Evolutionary conservation across 768 basidiomycete species (phyloP).

Genomic region (Hericium erinaceus): DNA sequence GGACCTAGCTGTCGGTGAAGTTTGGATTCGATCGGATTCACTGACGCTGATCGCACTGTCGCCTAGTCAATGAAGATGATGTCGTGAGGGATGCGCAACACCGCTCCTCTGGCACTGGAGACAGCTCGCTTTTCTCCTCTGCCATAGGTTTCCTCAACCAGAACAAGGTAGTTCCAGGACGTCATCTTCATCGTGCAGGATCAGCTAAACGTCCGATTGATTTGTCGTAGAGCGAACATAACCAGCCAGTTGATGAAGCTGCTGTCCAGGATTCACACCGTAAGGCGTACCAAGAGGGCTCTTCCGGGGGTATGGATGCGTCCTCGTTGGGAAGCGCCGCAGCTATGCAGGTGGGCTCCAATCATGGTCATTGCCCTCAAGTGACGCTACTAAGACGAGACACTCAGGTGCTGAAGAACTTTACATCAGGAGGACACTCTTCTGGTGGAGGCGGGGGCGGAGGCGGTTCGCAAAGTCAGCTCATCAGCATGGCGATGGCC

Average conservation of each 20-base stretch:
- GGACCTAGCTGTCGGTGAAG: conserved; percentile 17
- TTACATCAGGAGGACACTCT: conserved; percentile 46
- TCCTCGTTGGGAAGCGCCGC: conserved; percentile 67
- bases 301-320: conserved; percentile 46
- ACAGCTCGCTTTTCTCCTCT: conserved; percentile 44
- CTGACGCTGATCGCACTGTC: conserved; percentile 4
- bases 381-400: background rate
- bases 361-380: too few relatives aligned
- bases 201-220: background rate
- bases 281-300: conserved; percentile 47
- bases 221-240: conserved; percentile 37
- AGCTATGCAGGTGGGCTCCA: conserved; percentile 50
- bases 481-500: conserved; percentile 83
- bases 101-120: conserved; percentile 40
- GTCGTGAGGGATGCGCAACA: conserved; percentile 46
- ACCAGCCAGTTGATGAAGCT: conserved; percentile 58
- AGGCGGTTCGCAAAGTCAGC: conserved; percentile 41
- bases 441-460: conserved; percentile 26
- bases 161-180: conserved; percentile 36
- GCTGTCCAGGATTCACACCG: conserved; percentile 51
- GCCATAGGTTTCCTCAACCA: conserved; percentile 44
- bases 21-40: background rate
- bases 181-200: background rate
- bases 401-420: conserved; percentile 53
- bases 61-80: conserved; percentile 53